phyloP scores from a whole-genome alignment of 2,329 filamentous ascomycete genomes.

The Colletotrichum scovillei region DNA sequence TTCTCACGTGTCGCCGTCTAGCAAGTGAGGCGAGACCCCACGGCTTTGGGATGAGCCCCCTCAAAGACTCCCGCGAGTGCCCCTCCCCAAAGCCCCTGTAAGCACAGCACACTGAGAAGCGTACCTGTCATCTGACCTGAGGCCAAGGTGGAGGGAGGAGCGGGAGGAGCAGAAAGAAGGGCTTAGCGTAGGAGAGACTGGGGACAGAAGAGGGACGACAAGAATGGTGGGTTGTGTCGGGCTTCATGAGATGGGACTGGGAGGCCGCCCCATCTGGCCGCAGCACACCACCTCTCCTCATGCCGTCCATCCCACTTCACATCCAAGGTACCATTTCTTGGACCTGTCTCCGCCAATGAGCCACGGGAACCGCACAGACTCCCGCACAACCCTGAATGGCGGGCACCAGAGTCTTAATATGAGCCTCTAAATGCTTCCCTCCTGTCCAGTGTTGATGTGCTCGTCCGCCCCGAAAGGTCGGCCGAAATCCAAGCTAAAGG shows the following conservation, averaged over 20 bases:
- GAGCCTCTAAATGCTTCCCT: constrained; percentile 29
- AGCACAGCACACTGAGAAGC: constrained; percentile 2
- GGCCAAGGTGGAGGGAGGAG: constrained; percentile 21
- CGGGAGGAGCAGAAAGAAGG: constrained; percentile 30
- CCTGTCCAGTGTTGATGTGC: neutral
- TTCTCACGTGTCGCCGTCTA: constrained; percentile 14
- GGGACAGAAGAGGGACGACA: constrained; percentile 18
- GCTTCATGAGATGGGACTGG: constrained; percentile 32
- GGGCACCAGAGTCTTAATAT: constrained; percentile 19
- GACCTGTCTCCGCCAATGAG: constrained; percentile 36
- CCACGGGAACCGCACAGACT: constrained; percentile 38
- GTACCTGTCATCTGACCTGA: constrained; percentile 17
- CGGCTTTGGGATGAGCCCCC: neutral
- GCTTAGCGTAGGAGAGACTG: constrained; percentile 22
- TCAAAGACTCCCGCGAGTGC: neutral
- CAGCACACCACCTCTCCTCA: constrained; percentile 27
- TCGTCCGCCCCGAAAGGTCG: neutral
- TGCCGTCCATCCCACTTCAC: constrained; percentile 32
- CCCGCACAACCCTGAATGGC: constrained; percentile 37
- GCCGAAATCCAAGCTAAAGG: constrained; percentile 30
- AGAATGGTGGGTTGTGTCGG: constrained; percentile 32
- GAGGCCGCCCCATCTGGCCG: constrained; percentile 32
- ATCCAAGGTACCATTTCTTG: constrained; percentile 29
- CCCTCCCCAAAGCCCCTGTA: neutral
- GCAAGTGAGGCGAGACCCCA: neutral